Evolutionary conservation across 2,329 filamentous ascomycete genomes (phyloP), one percentile per base, ranked within the genome.

Genomic region (Colletotrichum kahawae): DNA sequence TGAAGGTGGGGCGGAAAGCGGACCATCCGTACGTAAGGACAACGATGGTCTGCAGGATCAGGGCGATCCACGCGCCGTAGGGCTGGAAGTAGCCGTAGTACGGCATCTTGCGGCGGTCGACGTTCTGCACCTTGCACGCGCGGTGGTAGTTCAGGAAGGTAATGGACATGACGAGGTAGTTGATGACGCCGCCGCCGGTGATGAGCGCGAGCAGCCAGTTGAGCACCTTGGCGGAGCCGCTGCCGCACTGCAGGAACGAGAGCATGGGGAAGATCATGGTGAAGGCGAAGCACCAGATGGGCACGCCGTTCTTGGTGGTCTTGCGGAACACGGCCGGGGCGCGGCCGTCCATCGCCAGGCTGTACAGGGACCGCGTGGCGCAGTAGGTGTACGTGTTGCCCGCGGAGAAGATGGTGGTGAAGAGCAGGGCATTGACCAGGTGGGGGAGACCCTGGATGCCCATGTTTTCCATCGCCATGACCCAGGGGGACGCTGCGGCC

Each of bases 1-100:
- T 85, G 78, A 93, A 93, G 3, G 76, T 81, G 4, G 90, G 91
- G 56, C 88, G 91, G 82, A 93, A 93, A 69, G 88, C 90, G 78
- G 84, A 88, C 90, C 90, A 93, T 3, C 92, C 92, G 77, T 93
- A 92, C 0, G 93, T 87, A 2, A 93, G 85, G 5, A 93, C 88
- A 12, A 94, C 84, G 31, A 93, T 86, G 69, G 81, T 85, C 79
- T 92, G 93, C 51, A 93, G 84, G 1, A 89, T 76, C 16, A 93
- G 86, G 7, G 87, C 89, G 21, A 90, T 79, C 80, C 90, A 88
- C 0, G 92, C 92, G 0, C 92, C 91, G 72, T 86, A 89, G 0
- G 92, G 92, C 75, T 93, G 93, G 0, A 91, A 92, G 90, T 90
- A 93, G 79, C 93, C 93, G 75, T 88, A 90, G 83, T 92, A 93